Conservation (phyloP, 1,139 yeast species). For the Pichia sorboxylosa region DNA sequence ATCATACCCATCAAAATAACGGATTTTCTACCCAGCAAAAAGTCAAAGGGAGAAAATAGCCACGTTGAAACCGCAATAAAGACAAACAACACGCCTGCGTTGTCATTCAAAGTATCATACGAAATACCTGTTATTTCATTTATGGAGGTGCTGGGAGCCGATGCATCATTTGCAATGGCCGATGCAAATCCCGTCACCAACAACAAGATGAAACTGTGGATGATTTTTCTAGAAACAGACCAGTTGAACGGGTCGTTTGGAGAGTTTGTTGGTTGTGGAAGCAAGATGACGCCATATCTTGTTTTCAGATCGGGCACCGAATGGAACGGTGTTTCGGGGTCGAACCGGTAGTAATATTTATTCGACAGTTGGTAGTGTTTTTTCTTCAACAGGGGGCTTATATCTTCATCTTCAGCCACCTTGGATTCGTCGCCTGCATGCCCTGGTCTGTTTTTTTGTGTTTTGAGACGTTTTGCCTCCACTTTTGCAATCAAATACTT, state of each 20-base stretch:
- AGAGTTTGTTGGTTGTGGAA: conserved; percentile 68
- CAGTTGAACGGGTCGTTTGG: conserved; percentile 64
- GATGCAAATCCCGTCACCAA: conserved; percentile 27
- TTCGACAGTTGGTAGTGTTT: conserved; percentile 6
- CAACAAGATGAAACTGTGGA: conserved; percentile 16
- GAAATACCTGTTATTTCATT: conserved; percentile 26
- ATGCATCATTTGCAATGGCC: conserved; percentile 29
- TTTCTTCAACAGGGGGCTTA: neutral
- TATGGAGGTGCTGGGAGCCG: conserved; percentile 29
- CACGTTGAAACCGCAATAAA: conserved; percentile 27
- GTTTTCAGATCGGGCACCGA: conserved; percentile 26
- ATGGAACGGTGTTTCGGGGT: conserved; percentile 9
- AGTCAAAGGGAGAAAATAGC: conserved; percentile 27
- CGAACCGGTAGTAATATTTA: conserved; percentile 14
- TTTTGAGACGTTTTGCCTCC: too few species aligned
- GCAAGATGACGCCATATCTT: conserved; percentile 43
- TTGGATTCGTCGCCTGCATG: neutral
- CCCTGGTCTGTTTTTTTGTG: neutral
- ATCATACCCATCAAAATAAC: conserved; percentile 26
- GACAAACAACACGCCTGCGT: conserved; percentile 30
- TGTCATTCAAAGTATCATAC: conserved; percentile 28
- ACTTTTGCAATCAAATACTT: conserved; percentile 2
- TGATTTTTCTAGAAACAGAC: conserved; percentile 14
- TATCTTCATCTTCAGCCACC: neutral
- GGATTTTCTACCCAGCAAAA: conserved; percentile 27